Evolutionary conservation across 768 basidiomycete genomes (phyloP).

Genomic region (Clavaria fumosa): DNA sequence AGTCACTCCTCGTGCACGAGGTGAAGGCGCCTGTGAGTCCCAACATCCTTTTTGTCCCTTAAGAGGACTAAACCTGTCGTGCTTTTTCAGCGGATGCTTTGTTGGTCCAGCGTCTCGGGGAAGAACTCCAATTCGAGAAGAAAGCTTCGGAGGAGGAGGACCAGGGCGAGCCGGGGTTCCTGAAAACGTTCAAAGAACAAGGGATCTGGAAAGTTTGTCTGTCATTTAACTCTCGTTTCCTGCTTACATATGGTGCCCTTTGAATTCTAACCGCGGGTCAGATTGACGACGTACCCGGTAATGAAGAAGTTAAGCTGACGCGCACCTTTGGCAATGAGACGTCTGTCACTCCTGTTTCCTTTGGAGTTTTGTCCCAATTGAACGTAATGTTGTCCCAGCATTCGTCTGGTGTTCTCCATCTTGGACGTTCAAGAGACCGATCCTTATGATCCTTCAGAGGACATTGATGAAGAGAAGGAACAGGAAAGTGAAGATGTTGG

Average conservation of each 20-base stretch:
- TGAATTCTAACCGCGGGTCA: slow-evolving; percentile 15
- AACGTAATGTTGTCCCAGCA: slow-evolving; percentile 26
- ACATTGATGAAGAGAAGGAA: slow-evolving; percentile 21
- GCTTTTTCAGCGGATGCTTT: slow-evolving; percentile 46
- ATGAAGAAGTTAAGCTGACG: slow-evolving; percentile 70
- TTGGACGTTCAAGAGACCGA: slow-evolving; percentile 59
- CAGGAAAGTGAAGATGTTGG: slow-evolving; percentile 14
- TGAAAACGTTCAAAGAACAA: slow-evolving; percentile 56
- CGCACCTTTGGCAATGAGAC: slow-evolving; percentile 83
- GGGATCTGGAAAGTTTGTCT: slow-evolving; percentile 64
- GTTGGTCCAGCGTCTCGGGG: slow-evolving; percentile 57
- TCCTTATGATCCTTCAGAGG: slow-evolving; percentile 23
- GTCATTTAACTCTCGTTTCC: background rate
- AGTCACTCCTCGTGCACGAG: slow-evolving; percentile 26
- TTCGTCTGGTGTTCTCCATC: slow-evolving; percentile 87
- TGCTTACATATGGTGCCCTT: background rate
- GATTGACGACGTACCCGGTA: slow-evolving; percentile 55
- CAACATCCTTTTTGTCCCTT: slow-evolving; percentile 1
- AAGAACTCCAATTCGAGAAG: slow-evolving; percentile 80
- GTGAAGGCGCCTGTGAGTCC: slow-evolving; percentile 33
- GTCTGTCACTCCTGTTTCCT: slow-evolving; percentile 30
- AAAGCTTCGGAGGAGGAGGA: slow-evolving; percentile 32
- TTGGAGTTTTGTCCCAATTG: slow-evolving; percentile 4
- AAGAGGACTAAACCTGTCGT: slow-evolving; percentile 9
- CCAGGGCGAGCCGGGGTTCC: slow-evolving; percentile 46